Conservation (phyloP, 2,329 filamentous ascomycete genomes). For the Fusarium floridanum region DNA sequence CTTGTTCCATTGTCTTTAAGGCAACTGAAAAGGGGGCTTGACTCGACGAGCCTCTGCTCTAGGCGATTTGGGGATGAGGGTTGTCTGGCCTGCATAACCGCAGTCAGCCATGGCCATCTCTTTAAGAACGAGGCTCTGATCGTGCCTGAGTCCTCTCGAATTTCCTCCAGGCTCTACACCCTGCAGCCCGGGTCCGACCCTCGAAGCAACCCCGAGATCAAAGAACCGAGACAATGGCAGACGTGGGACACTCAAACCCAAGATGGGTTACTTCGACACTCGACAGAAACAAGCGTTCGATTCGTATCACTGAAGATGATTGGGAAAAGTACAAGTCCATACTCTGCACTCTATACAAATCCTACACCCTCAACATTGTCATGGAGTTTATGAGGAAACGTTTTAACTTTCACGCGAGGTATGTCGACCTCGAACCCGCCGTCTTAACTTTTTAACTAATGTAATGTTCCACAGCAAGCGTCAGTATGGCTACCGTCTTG, state of each 20-base stretch:
- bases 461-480: slow-evolving; percentile 42
- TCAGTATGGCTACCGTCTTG: slow-evolving; percentile 49
- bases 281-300: slow-evolving; percentile 34
- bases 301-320: slow-evolving; percentile 39
- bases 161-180: background rate
- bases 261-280: slow-evolving; percentile 9
- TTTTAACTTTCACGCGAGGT: slow-evolving; percentile 37
- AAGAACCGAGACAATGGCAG: slow-evolving; percentile 18
- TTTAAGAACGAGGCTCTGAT: slow-evolving; percentile 21
- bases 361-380: slow-evolving; percentile 38
- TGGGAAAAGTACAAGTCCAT: slow-evolving; percentile 40
- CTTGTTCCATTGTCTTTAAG: slow-evolving; percentile 6
- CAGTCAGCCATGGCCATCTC: background rate
- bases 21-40: slow-evolving; percentile 19
- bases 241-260: slow-evolving; percentile 13
- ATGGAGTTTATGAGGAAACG: slow-evolving; percentile 37
- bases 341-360: slow-evolving; percentile 37
- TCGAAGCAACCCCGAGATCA: background rate
- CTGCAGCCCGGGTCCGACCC: background rate
- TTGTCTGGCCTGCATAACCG: slow-evolving; percentile 11
- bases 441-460: slow-evolving; percentile 2
- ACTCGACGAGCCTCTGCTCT: slow-evolving; percentile 34
- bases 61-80: slow-evolving; percentile 25
- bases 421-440: background rate
- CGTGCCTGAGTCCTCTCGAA: background rate